Conservation (phyloP, 805 yeast species). For the Yamadazyma laniorum region DNA sequence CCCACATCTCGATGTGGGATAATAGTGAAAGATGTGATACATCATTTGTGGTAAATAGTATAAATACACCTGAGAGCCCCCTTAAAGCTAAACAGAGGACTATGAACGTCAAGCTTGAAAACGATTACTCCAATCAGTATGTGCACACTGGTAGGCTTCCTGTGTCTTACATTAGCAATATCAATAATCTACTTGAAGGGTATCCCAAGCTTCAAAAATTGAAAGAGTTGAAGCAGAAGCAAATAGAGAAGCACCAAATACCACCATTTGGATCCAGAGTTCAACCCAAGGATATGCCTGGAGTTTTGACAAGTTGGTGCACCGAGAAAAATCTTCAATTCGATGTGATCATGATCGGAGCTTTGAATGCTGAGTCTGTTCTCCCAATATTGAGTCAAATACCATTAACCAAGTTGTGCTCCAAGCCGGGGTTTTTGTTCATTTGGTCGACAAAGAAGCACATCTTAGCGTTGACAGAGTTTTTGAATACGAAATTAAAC, state of each 20-base stretch:
- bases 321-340: conserved; percentile 57
- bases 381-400: conserved; percentile 60
- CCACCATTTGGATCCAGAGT: conserved; percentile 67
- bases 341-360: conserved; percentile 92
- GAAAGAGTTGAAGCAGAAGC: conserved; percentile 61
- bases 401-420: conserved; percentile 70
- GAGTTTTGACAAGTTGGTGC: conserved; percentile 62
- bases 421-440: conserved; percentile 83
- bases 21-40: no score
- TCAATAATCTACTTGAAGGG: conserved; percentile 68
- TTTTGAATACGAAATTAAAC: conserved; percentile 50
- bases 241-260: conserved; percentile 51
- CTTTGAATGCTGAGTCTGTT: conserved; percentile 72
- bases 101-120: conserved; percentile 36
- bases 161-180: conserved; percentile 62
- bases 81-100: no score
- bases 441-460: conserved; percentile 84
- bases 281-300: conserved; percentile 51
- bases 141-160: conserved; percentile 65
- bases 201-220: conserved; percentile 79
- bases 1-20: no score
- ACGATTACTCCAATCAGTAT: conserved; percentile 72
- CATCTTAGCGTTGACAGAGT: conserved; percentile 58
- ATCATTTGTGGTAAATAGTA: no score
- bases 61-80: no score